These are phyloP conservation scores for Diplosphaera chodatii DNA, from an alignment of 139 green algal genomes.

Conservation along the genomic window DNA sequence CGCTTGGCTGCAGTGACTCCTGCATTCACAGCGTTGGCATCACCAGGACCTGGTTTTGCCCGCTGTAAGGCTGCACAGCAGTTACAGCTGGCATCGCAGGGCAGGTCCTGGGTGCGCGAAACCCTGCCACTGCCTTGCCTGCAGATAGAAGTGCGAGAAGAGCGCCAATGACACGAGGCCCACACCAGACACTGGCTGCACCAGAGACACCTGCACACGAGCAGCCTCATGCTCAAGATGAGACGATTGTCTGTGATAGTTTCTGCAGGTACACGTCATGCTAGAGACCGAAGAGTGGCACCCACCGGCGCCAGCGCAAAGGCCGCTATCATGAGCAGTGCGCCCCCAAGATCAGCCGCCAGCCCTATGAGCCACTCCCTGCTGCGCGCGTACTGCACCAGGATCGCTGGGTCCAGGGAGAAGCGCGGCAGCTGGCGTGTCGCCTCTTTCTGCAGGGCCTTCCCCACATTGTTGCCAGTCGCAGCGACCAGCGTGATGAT, in stretches of 20 bases:
- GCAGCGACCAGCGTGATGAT: constrained; percentile 67
- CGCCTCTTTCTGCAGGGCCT: constrained; percentile 81
- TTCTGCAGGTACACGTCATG: no score
- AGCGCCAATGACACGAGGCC: constrained; percentile 75
- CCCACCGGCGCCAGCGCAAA: constrained; percentile 74
- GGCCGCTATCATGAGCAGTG: constrained; percentile 74
- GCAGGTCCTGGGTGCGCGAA: no score
- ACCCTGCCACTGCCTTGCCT: no score
- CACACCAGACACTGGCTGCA: constrained; percentile 79
- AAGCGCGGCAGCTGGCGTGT: constrained; percentile 60
- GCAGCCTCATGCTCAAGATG: no score
- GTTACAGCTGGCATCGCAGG: no score
- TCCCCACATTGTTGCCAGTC: constrained; percentile 79
- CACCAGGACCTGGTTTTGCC: no score
- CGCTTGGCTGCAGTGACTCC: constrained; percentile 43
- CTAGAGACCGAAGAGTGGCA: no score
- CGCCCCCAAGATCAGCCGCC: constrained; percentile 63
- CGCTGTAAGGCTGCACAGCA: no score
- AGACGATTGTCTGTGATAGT: no score
- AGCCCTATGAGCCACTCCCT: constrained; percentile 65
- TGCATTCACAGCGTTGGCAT: no score
- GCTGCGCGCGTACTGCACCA: constrained; percentile 50
- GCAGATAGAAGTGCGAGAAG: constrained; percentile 82
- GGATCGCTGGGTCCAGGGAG: constrained; percentile 44
- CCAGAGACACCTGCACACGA: constrained; percentile 76